Base-by-base conservation (phyloP, 345 rosid genomes). In the Cardiospermum halicacabum region DNA sequence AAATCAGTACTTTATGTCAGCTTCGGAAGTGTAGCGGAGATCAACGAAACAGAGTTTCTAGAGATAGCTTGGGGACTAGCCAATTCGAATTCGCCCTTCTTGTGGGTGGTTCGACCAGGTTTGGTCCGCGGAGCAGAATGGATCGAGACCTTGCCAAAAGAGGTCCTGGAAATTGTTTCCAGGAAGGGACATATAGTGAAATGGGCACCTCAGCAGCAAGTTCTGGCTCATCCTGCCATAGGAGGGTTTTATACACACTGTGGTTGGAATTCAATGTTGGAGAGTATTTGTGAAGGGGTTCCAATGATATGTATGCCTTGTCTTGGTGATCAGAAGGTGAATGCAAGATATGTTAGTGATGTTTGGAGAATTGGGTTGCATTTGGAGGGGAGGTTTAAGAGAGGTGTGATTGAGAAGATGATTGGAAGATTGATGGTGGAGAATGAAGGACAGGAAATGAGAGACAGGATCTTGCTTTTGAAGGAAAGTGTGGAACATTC, bases 1-100 rank as follows among this genome's bases (percentile, higher is more conserved):
- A 64, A 56, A 36, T 76, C 83, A 7, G 86, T 78, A 22, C 28
- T 78, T 26, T 82, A 82, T 25, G 86, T 74, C 16, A 76, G 83
- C 71, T 69, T 76, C 61, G 86, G 85, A n/a, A 82, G 83, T 53
- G 12, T 76, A n/a, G 78, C 75, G 19, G 28, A 71, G 1, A 22
- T 81, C 5, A 56, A 65, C 7, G 56, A 64, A 36, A 37, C 49
- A 0, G 61, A 73, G 15, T 32, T 72, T 4, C 16, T 56, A n/a
- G 71, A 74, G 66, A 58, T 75, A 54, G 72, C 75, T 28, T 31
- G 37, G 59, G 79, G 79, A 5, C 64, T 75, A 12, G 70, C 79
- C 31, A 48, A 71, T 27, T 30, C 73, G 21, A 47, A 55, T n/a
- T 58, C 63, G 16, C 75, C 69, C 43, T 75, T 75, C 66, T 40